Evolutionary conservation across 305 asterid genomes (phyloP).

Genomic region (Fraxinus sp.): DNA sequence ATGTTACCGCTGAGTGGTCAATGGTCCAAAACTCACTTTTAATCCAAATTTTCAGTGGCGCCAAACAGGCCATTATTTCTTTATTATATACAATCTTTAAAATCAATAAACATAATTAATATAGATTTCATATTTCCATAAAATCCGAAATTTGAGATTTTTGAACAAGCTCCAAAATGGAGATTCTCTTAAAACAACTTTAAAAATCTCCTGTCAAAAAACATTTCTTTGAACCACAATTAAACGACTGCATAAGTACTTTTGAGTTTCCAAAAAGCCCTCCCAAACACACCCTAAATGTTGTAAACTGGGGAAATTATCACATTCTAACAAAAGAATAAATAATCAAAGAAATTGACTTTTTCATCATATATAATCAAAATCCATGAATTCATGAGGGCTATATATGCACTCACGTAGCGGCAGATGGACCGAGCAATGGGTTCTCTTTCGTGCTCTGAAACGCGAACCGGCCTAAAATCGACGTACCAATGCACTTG

Average conservation of each 20-base stretch:
- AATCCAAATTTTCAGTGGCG: too few relatives aligned
- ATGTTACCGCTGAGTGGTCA: too few relatives aligned
- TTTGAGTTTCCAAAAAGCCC: neutral
- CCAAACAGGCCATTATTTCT: too few relatives aligned
- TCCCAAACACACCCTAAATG: neutral
- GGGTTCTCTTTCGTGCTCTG: constrained; percentile 76
- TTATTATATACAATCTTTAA: too few relatives aligned
- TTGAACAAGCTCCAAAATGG: neutral
- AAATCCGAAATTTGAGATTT: neutral
- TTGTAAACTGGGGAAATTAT: neutral
- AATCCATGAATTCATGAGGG: neutral
- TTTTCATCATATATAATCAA: neutral
- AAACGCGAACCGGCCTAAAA: constrained; percentile 74
- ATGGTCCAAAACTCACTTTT: too few relatives aligned
- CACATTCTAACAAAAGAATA: neutral
- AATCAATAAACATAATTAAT: too few relatives aligned
- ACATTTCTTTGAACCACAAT: too few relatives aligned
- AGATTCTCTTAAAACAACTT: neutral
- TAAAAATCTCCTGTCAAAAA: too few relatives aligned
- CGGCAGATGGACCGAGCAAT: constrained; percentile 89
- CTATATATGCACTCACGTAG: constrained; percentile 45
- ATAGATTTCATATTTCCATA: neutral
- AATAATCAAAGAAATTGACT: neutral
- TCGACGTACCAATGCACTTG: constrained; percentile 44
- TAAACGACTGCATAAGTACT: neutral